Evolutionary conservation across 768 basidiomycete species (phyloP), one percentile per base, ranked within the genome.

Genomic region (Tylopilus vinaceipallidus): DNA sequence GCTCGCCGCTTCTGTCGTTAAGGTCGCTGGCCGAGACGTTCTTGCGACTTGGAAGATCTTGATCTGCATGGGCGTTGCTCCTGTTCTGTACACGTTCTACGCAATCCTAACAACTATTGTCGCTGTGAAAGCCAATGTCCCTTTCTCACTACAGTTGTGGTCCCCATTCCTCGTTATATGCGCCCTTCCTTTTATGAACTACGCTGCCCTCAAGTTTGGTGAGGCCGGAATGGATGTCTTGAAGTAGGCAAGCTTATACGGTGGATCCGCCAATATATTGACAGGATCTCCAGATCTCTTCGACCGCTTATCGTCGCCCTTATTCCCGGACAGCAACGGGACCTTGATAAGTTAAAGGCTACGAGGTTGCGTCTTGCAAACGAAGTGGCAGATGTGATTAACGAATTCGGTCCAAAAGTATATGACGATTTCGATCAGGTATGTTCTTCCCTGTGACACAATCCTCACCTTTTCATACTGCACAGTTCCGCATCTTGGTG

Each of bases 161-260:
- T 87, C 91, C 3, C 95, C 95, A 0, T 77, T 94, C 59, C 62
- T 89, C 9, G 84, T 93, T 48, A 73, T 89, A 49, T 72, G 79
- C 17, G 74, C 82, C 2, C 69, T 98, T 26, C 95, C 95, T 13
- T 82, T 91, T 66, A 86, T 95, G 75, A 94, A 90, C 48, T 91
- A 88, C 61, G 91, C 92, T 6, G 91, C 95, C 6, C 79, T 98
- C 45, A 95, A 97, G 68, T 98, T 98, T 61, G 95, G 95, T 36
- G 95, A 98, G 67, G 95, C 95, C 29, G 95, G 95, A 20, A 86
- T 97, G 83, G 95, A 98, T 61, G 93, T 98, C 23, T 76, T 94
- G 46, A 98, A 98, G 94, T 95, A 59, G 57, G 88, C 71, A n/a
- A 42, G 41, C 27, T n/a, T 17, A 10, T 44, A 43, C 37, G 42